Base-by-base conservation (phyloP, 2,329 filamentous ascomycete genomes). In the Monilinia fructicola region DNA sequence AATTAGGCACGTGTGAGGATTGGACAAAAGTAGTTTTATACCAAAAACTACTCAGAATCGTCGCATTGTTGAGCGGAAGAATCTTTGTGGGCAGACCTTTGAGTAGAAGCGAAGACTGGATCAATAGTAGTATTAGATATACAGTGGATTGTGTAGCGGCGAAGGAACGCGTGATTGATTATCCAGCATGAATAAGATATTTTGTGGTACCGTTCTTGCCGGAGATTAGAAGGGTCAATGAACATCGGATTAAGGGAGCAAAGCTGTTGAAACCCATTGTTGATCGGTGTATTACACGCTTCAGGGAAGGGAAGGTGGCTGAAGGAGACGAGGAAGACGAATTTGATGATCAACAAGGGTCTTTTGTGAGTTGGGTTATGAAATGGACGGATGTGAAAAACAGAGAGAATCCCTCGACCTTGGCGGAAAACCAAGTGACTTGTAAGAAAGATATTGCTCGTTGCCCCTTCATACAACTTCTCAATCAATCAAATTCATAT, bases 1-100 rank as follows among this genome's bases (percentile, higher is more conserved):
- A 72, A 53, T n/a, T 75, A 21, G 73, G 73, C 4, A 16, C 52
- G 2, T 69, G 69, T 42, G 52, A 70, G 12, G 78, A 79, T 61
- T 64, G 60, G 60, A 64, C 50, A 26, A 26, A 31, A 23, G 6
- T 64, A 16, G 5, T n/a, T 11, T 21, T 64, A 50, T 7, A 31
- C 5, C 5, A 38, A 12, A 54, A 23, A 23, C 1, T 54, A 18
- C 7, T 46, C 10, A 52, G 10, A 5, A 3, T 54, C 0, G 12
- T 64, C 18, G 60, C 50, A 4, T 54, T 54, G 23, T 38, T 64
- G 18, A 54, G 60, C 26, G 60, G 60, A 14, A 53, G 60, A 23
- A 48, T 67, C 4, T 68, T 68, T 55, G n/a, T 68, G 2, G 67
- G 67, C 18, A 42, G 12, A 46, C 35, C 53, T 0, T 10, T 52